These are phyloP conservation scores for Beauveria bassiana DNA, from an alignment of 2,329 filamentous ascomycete species.

Conservation along the genomic window DNA sequence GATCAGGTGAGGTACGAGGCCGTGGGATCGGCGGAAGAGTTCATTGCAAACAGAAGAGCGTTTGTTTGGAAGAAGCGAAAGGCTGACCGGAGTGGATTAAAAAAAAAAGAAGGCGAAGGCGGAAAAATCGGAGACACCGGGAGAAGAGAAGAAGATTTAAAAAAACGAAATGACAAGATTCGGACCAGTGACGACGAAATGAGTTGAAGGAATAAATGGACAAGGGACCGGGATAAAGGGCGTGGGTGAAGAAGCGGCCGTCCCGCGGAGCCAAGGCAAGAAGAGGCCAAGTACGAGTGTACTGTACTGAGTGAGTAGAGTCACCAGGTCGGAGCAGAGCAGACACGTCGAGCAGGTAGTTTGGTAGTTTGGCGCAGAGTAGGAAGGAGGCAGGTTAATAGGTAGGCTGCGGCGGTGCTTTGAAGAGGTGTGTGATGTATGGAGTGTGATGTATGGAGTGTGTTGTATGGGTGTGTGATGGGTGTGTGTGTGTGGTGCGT, in stretches of 20 bases:
- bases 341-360: too few relatives aligned
- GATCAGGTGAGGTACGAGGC: slow-evolving; percentile 3
- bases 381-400: too few relatives aligned
- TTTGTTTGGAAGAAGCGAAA: not conserved
- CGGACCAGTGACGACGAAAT: not conserved
- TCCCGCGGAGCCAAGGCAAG: not conserved
- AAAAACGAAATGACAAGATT: not conserved
- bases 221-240: not conserved
- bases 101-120: not conserved
- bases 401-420: too few relatives aligned
- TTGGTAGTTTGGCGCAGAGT: too few relatives aligned
- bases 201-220: not conserved
- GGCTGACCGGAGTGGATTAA: not conserved
- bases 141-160: not conserved
- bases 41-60: not conserved
- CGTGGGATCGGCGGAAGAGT: not conserved
- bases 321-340: too few relatives aligned
- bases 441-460: too few relatives aligned
- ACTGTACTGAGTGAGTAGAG: too few relatives aligned
- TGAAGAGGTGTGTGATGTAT: too few relatives aligned
- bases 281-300: not conserved
- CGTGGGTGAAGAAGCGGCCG: not conserved
- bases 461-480: not conserved
- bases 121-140: not conserved
- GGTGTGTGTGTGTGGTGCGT: not conserved